phyloP scores from a whole-genome alignment of 805 yeast species.

The Hanseniaspora guilliermondii region DNA sequence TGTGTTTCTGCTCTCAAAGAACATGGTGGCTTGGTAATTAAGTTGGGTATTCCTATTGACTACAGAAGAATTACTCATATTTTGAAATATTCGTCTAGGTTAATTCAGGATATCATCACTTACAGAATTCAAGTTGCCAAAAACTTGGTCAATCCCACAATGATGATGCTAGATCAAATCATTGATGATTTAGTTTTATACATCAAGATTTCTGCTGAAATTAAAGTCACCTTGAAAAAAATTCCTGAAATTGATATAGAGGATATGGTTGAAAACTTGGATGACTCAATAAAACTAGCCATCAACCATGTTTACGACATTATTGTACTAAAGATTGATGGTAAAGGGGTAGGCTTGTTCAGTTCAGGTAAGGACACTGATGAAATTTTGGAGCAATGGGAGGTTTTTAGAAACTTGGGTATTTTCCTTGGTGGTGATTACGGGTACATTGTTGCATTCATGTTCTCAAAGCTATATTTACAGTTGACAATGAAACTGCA shows the following conservation, averaged over 20 bases:
- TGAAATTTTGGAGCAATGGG: conserved; percentile 73
- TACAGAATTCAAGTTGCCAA: conserved; percentile 66
- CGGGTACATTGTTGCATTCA: conserved; percentile 67
- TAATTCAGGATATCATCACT: conserved; percentile 66
- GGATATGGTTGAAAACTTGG: conserved; percentile 22
- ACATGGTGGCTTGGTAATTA: conserved; percentile 48
- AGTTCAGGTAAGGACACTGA: conserved; percentile 87
- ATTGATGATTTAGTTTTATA: conserved; percentile 72
- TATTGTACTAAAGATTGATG: conserved; percentile 63
- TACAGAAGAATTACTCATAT: conserved; percentile 52
- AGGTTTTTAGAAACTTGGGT: conserved; percentile 63
- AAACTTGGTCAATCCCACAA: conserved; percentile 69
- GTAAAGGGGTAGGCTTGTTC: conserved; percentile 58
- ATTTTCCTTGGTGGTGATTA: conserved; percentile 60
- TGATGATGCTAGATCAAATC: conserved; percentile 94
- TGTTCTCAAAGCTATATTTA: conserved; percentile 51
- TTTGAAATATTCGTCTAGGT: conserved; percentile 61
- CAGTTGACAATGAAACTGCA: conserved; percentile 57
- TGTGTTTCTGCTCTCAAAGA: conserved; percentile 60
- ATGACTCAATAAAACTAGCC: conserved; percentile 58
- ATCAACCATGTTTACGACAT: conserved; percentile 59
- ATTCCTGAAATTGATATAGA: conserved; percentile 20
- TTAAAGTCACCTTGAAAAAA: conserved; percentile 42
- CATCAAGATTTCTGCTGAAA: conserved; percentile 59
- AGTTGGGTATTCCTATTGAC: conserved; percentile 62